Evolutionary conservation across 805 yeast species (phyloP), one percentile per base, ranked within the genome.

Genomic region (Kurtzmaniella fragi): DNA sequence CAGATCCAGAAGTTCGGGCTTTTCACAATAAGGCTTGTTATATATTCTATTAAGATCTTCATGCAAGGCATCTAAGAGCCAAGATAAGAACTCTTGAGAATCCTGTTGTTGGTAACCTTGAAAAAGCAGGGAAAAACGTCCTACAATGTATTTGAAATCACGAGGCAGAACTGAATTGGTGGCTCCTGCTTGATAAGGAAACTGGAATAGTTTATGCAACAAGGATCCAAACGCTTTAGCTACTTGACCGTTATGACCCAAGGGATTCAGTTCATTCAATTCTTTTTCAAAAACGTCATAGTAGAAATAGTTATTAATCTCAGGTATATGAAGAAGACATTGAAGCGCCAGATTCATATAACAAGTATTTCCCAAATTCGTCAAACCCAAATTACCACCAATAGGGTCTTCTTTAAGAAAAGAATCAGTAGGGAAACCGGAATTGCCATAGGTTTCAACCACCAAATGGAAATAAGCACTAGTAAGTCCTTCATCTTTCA

Each of bases 341-440:
- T 93, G 98, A 33, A 91, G 62, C 0, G 96, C 96, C 8, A 95
- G 85, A 58, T 88, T 89, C 97, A 90, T 89, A 58, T 88, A 90
- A 59, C 97, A 90, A 0, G 95, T 82, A 56, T 90, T 90, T 2
- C 97, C 97, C 44, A 89, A 64, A 53, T 87, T 90, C 38, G 57
- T 71, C 64, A 53, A 82, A 47, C 44, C 97, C 82, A 42, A 71
- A 58, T 34, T 68, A 54, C 47, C 96, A 13, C 65, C 62, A 9
- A 45, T 37, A 1, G 36, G 20, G 9, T 34, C 40, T 39, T 62
- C 64, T 10, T 61, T 31, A 1, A 61, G 62, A 39, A 45, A 63
- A 15, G 37, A 43, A 14, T 42, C 32, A 3, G 49, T 34, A 5
- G 42, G 34, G 31, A 35, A 47, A 37, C 55, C 63, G 20, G 40